phyloP scores from a whole-genome alignment of 495 filamentous ascomycete genomes.

The Mytilinidion resinicola region DNA sequence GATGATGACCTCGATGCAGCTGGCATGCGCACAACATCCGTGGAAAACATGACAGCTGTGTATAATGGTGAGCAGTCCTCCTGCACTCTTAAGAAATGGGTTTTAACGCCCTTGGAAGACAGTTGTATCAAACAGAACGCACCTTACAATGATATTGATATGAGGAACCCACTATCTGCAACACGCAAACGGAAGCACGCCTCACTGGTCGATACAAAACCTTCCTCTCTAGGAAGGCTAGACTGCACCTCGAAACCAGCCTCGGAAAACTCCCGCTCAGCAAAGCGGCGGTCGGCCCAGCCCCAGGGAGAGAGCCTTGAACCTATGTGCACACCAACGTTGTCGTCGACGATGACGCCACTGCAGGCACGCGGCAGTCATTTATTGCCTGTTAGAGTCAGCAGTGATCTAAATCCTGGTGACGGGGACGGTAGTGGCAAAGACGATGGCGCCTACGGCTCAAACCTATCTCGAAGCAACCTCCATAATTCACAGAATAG shows the following conservation, averaged over 20 bases:
- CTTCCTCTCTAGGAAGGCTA: not conserved
- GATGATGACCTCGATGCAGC: not conserved
- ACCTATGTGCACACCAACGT: not conserved
- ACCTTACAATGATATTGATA: constrained; percentile 1
- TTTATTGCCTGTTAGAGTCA: not conserved
- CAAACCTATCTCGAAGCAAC: no score
- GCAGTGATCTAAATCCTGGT: constrained; percentile 1
- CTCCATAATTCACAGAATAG: constrained; percentile 4
- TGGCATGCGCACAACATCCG: not conserved
- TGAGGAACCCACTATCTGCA: not conserved
- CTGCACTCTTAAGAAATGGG: no score
- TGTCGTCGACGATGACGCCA: no score
- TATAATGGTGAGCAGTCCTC: constrained; percentile 6
- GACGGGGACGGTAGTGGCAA: not conserved
- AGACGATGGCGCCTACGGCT: not conserved
- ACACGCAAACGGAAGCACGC: not conserved
- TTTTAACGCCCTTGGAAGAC: no score
- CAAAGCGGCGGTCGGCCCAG: not conserved
- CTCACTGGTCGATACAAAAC: not conserved
- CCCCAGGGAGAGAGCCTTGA: not conserved
- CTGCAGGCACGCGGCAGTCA: not conserved
- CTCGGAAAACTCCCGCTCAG: not conserved
- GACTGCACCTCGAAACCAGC: not conserved
- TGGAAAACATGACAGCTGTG: constrained; percentile 1
- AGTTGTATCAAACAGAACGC: not conserved